These are phyloP conservation scores for Rubus idaeus DNA, from an alignment of 306 rosid genomes.

Conservation along the genomic window DNA sequence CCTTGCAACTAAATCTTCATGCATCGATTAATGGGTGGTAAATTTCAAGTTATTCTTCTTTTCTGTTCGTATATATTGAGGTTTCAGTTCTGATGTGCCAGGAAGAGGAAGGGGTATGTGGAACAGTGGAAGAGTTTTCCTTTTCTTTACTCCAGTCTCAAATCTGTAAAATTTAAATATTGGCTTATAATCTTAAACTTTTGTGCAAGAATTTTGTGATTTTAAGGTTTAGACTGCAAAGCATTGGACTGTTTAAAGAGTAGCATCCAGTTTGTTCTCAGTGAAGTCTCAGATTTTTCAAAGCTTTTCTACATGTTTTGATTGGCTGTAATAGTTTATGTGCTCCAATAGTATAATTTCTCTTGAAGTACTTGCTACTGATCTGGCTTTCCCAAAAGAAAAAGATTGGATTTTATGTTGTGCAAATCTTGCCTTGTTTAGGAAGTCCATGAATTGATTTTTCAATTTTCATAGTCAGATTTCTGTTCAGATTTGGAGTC, in stretches of 20 bases:
- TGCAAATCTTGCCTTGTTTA: too few species aligned
- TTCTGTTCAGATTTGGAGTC: background rate
- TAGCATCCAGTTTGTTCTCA: background rate
- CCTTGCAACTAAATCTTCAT: background rate
- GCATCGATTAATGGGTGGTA: background rate
- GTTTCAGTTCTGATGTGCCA: background rate
- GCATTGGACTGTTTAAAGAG: background rate
- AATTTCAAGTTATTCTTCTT: background rate
- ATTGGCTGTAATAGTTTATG: background rate
- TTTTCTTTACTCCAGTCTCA: background rate
- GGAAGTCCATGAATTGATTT: background rate
- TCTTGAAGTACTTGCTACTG: too few species aligned
- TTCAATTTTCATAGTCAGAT: background rate
- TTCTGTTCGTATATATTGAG: background rate
- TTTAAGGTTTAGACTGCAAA: background rate
- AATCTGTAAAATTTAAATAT: background rate
- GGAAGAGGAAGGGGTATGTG: background rate
- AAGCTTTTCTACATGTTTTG: background rate
- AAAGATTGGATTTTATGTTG: too few species aligned
- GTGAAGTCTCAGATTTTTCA: background rate
- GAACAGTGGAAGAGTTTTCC: background rate
- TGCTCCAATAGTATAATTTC: too few species aligned
- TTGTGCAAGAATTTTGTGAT: background rate
- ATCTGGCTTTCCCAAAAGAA: background rate
- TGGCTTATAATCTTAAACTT: background rate